phyloP scores from a whole-genome alignment of 495 filamentous ascomycete species.

The Penicillium atrosanguineum region DNA sequence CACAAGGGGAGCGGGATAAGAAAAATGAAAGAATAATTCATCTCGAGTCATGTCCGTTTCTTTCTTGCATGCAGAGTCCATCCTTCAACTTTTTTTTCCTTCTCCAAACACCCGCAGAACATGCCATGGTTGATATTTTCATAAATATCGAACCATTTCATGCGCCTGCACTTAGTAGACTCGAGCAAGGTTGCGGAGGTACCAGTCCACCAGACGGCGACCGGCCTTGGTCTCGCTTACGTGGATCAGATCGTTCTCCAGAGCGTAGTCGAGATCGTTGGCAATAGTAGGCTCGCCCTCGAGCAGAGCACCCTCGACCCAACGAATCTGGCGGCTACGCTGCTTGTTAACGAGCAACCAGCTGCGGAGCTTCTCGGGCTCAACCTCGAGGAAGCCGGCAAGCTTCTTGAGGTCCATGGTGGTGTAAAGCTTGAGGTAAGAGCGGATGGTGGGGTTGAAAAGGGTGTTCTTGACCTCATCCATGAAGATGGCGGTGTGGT shows the following conservation, averaged over 20 bases:
- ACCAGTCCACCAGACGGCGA: constrained; percentile 96
- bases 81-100: constrained; percentile 22
- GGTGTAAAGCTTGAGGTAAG: constrained; percentile 97
- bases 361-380: constrained; percentile 84
- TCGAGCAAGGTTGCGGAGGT: constrained; percentile 90
- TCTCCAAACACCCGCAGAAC: constrained; percentile 14
- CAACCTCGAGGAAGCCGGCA: constrained; percentile 91
- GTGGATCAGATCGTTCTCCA: constrained; percentile 96
- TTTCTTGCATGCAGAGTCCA: constrained; percentile 29
- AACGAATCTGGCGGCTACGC: constrained; percentile 91
- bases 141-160: not conserved
- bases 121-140: not conserved
- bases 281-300: constrained; percentile 90
- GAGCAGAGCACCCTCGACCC: constrained; percentile 84
- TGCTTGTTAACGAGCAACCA: constrained; percentile 98
- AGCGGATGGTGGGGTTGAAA: constrained; percentile 88
- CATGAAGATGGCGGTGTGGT: constrained; percentile 97
- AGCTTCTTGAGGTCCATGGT: constrained; percentile 99
- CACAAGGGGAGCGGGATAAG: constrained; percentile 24
- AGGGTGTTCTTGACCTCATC: constrained; percentile 98
- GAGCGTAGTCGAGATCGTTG: constrained; percentile 93
- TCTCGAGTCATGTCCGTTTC: constrained; percentile 33
- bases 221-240: constrained; percentile 98
- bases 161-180: constrained; percentile 62
- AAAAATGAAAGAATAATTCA: constrained; percentile 32